Base-by-base conservation (phyloP, 106 monocot genomes). In the Dendrobium officinale region DNA sequence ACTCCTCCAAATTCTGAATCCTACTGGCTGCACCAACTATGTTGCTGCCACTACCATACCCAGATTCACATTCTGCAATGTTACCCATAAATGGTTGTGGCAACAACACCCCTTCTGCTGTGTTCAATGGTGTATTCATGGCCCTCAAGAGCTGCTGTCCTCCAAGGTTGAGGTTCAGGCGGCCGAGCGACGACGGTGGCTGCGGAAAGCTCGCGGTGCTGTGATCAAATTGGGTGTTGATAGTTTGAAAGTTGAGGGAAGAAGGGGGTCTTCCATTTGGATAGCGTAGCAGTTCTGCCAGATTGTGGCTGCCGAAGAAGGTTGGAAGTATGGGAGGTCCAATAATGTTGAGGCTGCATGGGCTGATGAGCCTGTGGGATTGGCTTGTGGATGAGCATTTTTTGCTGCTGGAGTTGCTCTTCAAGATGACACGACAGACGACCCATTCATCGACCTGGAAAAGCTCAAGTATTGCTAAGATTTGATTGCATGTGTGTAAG, bases 351-450 rank as follows among this genome's bases (percentile, higher is more conserved):
- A 85, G 85, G 67, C 77, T 66, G 82, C 89, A 84, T 9, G 77
- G 86, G 76, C 81, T 83, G 40, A 73, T n/a, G 1, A 47, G 66
- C 4, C 77, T 44, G 5, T 84, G 77, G 44, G 67, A 16, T n/a
- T 85, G 84, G 55, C 26, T 66, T 3, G 81, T 81, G 8, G 89
- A 75, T 2, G 89, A 77, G 78, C 86, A 89, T 83, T 95, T 95
- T 82, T 93, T 95, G 24, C 42, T 80, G 29, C 80, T 83, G 42
- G 70, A 27, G 31, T 27, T 37, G 80, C 89, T 95, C 73, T 95
- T 95, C 91, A 85, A 75, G 83, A 95, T 93, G 27, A 93, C 86
- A 2, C 95, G 86, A 79, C 95, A 95, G 5, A 93, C 92, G 4
- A 95, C 95, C 95, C 95, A 95, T 61, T 95, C 95, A 40, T 95